These are phyloP conservation scores for Colletotrichum tropicicola DNA, from an alignment of 2,329 filamentous ascomycete genomes.

Conservation along the genomic window DNA sequence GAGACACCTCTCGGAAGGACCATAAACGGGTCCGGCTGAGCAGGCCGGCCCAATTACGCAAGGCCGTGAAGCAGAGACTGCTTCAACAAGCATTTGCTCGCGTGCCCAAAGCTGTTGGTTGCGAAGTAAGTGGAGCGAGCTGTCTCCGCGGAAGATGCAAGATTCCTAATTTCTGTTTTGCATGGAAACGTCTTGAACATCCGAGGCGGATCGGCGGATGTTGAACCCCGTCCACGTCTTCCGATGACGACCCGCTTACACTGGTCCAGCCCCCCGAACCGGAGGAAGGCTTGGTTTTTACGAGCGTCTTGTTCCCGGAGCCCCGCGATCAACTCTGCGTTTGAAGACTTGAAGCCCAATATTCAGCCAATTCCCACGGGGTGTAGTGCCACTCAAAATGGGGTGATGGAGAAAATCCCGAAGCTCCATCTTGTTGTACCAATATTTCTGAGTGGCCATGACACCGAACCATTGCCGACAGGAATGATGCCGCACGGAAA, in stretches of 20 bases:
- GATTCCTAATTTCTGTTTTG: not conserved
- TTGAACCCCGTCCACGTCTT: not conserved
- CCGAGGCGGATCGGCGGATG: not conserved
- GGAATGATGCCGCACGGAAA: not conserved
- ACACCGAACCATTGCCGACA: not conserved
- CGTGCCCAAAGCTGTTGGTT: not conserved
- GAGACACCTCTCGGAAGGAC: not conserved
- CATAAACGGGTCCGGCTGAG: not conserved
- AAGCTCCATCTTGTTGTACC: not conserved
- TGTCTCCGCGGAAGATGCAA: not conserved
- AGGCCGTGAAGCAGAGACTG: not conserved
- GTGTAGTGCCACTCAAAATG: not conserved
- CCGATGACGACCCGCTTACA: not conserved
- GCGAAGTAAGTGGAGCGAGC: not conserved
- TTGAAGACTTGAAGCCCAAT: not conserved
- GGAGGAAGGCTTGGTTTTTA: not conserved
- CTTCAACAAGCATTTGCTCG: slow-evolving; percentile 7
- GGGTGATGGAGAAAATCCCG: not conserved
- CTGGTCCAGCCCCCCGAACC: not conserved
- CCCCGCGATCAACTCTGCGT: not conserved
- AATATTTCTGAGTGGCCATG: not conserved
- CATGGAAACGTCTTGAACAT: not conserved
- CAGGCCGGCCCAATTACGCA: not conserved
- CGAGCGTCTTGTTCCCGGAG: not conserved
- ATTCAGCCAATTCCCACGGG: not conserved